phyloP scores from a whole-genome alignment of 768 basidiomycete species.

The Naganishia randhawae region DNA sequence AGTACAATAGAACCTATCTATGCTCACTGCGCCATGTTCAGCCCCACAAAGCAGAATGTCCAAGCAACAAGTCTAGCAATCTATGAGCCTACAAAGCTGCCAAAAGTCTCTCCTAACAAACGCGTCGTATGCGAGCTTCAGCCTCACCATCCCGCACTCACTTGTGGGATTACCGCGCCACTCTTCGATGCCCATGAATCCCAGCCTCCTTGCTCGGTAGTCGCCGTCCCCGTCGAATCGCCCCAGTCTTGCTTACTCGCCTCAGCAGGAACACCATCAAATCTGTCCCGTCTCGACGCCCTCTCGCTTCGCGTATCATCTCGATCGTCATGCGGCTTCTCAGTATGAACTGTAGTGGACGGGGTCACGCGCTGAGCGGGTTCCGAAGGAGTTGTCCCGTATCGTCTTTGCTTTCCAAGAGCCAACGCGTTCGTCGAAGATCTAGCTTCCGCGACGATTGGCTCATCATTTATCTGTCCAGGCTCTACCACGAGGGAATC shows the following conservation, averaged over 20 bases:
- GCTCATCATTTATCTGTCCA: background rate
- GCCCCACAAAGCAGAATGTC: too few species aligned
- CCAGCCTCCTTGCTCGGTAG: background rate
- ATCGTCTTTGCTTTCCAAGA: background rate
- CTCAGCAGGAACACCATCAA: too few species aligned
- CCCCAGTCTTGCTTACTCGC: background rate
- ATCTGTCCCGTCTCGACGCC: background rate
- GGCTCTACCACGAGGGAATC: background rate
- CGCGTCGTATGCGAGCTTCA: background rate
- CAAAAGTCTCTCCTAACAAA: background rate
- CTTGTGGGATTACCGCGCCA: background rate
- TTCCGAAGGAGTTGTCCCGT: background rate
- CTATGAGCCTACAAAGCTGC: too few species aligned
- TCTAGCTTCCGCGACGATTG: background rate
- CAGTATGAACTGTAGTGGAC: background rate
- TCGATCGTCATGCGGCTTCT: background rate
- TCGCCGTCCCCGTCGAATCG: background rate
- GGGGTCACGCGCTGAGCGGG: background rate
- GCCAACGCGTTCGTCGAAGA: background rate
- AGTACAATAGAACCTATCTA: too few species aligned
- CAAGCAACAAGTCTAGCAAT: background rate
- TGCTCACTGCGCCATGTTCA: too few species aligned
- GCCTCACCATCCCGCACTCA: slow-evolving; percentile 12
- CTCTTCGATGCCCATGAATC: background rate
- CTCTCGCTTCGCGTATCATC: background rate